Percentiles rank a stretch among this genome's conserved stretches.
Evolutionary conservation across 441 rosid genomes (phyloP).

Genomic region (Lepidium campestre): DNA sequence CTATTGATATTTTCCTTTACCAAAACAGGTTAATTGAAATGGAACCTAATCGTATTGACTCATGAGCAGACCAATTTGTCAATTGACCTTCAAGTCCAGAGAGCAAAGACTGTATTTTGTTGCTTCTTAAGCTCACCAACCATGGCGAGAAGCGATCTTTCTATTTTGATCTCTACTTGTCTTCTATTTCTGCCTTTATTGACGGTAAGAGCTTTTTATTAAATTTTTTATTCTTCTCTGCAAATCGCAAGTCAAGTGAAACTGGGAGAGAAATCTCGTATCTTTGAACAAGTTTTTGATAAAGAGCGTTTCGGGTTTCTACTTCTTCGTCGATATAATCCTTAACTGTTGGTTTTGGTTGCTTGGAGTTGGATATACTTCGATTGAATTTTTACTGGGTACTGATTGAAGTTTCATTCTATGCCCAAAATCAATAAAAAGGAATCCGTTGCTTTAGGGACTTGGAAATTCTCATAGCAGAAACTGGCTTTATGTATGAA

Average conservation of each 20-base stretch:
- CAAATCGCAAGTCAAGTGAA: background rate
- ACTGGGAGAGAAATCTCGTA: conserved; percentile 3
- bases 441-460: background rate
- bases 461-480: background rate
- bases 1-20: background rate
- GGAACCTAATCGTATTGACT: background rate
- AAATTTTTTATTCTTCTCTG: background rate
- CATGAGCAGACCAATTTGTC: background rate
- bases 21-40: background rate
- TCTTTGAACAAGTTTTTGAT: conserved; percentile 6
- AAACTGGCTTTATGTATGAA: background rate
- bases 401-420: background rate
- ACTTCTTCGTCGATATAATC: background rate
- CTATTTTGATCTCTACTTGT: background rate
- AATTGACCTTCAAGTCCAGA: background rate
- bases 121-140: conserved; percentile 3
- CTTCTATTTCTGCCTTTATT: conserved; percentile 13
- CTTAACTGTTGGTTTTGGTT: background rate
- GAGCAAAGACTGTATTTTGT: background rate
- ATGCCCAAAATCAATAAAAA: background rate
- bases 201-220: background rate
- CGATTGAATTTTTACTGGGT: background rate
- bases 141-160: conserved; percentile 18
- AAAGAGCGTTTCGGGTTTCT: background rate
- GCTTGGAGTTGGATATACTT: background rate